Evolutionary conservation across 495 filamentous ascomycete genomes (phyloP).

Genomic region (Hypoxylon lienhwacheense): DNA sequence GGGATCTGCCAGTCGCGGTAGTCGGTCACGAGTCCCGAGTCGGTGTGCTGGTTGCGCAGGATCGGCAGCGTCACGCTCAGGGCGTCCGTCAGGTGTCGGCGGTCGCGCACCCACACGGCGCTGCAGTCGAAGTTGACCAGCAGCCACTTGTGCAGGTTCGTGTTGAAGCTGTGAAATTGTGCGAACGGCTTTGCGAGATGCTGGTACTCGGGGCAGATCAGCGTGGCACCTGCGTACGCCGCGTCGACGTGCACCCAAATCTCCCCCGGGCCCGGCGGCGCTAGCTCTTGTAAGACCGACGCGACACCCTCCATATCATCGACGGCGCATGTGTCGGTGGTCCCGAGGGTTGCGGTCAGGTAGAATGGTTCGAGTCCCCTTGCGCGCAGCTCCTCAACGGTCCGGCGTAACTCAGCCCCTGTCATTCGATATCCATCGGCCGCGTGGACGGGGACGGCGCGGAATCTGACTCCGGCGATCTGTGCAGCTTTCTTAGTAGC

Average conservation of each 20-base stretch:
- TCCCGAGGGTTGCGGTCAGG: constrained; percentile 82
- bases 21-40: constrained; percentile 85
- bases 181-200: constrained; percentile 64
- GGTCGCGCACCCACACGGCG: constrained; percentile 74
- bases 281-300: constrained; percentile 62
- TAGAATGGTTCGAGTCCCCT: constrained; percentile 82
- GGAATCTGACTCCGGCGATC: constrained; percentile 80
- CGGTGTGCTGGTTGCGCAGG: constrained; percentile 76
- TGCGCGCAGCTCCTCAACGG: constrained; percentile 60
- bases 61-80: constrained; percentile 79
- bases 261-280: constrained; percentile 43
- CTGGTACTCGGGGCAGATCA: constrained; percentile 80
- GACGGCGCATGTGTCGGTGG: constrained; percentile 83
- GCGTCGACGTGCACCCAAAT: constrained; percentile 96
- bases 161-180: constrained; percentile 82
- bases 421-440: constrained; percentile 73
- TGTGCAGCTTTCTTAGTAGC: constrained; percentile 84
- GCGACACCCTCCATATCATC: constrained; percentile 78
- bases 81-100: constrained; percentile 72
- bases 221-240: constrained; percentile 85
- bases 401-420: constrained; percentile 57
- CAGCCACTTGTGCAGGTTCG: constrained; percentile 99
- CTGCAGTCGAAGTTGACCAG: constrained; percentile 94
- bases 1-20: constrained; percentile 99
- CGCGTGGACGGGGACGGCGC: constrained; percentile 61